Percentiles rank a stretch among this genome's conserved stretches.
phyloP scores from a whole-genome alignment of 768 basidiomycete genomes.

The Pholiota molesta region DNA sequence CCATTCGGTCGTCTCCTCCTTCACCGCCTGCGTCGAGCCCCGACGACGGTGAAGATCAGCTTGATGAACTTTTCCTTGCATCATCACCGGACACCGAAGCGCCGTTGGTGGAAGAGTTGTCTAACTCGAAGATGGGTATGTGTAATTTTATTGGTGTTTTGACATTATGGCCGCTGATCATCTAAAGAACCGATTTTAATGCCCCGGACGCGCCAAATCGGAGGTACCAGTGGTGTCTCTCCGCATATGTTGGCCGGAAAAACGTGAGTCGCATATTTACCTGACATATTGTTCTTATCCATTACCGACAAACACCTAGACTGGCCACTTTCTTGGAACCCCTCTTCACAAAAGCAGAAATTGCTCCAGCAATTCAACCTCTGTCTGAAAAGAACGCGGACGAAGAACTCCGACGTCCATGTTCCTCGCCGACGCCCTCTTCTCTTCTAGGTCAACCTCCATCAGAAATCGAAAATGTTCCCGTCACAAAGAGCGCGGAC shows the following conservation, averaged over 20 bases:
- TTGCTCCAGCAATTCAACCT: background rate
- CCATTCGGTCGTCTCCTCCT: conserved; percentile 42
- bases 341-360: conserved; percentile 19
- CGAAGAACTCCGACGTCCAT: background rate
- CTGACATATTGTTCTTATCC: background rate
- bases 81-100: conserved; percentile 53
- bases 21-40: conserved; percentile 43
- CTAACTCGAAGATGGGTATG: conserved; percentile 54
- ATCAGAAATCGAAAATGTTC: conserved; percentile 13
- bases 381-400: background rate
- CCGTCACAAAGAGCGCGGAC: background rate
- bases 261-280: conserved; percentile 20
- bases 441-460: conserved; percentile 30
- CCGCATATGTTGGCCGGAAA: conserved; percentile 33
- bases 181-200: conserved; percentile 53
- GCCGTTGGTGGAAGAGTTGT: conserved; percentile 38
- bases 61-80: conserved; percentile 56
- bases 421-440: conserved; percentile 13
- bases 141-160: background rate
- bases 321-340: conserved; percentile 42
- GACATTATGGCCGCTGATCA: background rate
- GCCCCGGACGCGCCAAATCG: conserved; percentile 52
- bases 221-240: conserved; percentile 33
- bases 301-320: conserved; percentile 25
- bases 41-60: conserved; percentile 46